These are phyloP conservation scores for Plantago elongata DNA, from an alignment of 257 asterid genomes.

Conservation along the genomic window DNA sequence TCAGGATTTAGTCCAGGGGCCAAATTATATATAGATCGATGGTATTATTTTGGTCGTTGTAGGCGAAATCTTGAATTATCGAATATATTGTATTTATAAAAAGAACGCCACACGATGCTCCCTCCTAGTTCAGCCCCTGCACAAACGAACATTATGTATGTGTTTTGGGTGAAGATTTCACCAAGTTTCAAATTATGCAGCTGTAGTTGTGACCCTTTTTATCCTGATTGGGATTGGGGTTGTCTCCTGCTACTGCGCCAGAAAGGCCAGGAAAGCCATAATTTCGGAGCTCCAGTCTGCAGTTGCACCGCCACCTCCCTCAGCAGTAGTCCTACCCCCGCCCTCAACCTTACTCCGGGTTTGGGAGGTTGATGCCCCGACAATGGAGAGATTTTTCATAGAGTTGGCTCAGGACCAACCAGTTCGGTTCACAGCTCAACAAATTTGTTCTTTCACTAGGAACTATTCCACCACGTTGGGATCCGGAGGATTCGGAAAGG, in stretches of 20 bases:
- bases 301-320: slow-evolving; percentile 18
- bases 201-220: slow-evolving; percentile 1
- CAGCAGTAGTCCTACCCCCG: slow-evolving; percentile 1
- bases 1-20: too few relatives aligned
- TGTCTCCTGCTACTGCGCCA: slow-evolving; percentile 18
- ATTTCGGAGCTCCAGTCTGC: slow-evolving; percentile 24
- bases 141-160: too few relatives aligned
- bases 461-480: slow-evolving; percentile 31
- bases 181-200: slow-evolving; percentile 12
- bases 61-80: too few relatives aligned
- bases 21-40: too few relatives aligned
- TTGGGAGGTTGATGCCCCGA: slow-evolving; percentile 32
- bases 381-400: slow-evolving; percentile 30
- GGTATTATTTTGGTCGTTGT: too few relatives aligned
- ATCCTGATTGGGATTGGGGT: background rate
- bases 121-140: too few relatives aligned
- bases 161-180: background rate
- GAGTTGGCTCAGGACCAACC: slow-evolving; percentile 35
- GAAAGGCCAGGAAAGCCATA: slow-evolving; percentile 19
- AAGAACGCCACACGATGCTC: too few relatives aligned
- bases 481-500: slow-evolving; percentile 32
- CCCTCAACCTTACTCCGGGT: slow-evolving; percentile 13
- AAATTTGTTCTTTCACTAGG: slow-evolving; percentile 25
- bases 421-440: slow-evolving; percentile 34
- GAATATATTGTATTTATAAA: too few relatives aligned